Evolutionary conservation across 139 green algal genomes (phyloP).

Genomic region (Yamagishiella unicocca): DNA sequence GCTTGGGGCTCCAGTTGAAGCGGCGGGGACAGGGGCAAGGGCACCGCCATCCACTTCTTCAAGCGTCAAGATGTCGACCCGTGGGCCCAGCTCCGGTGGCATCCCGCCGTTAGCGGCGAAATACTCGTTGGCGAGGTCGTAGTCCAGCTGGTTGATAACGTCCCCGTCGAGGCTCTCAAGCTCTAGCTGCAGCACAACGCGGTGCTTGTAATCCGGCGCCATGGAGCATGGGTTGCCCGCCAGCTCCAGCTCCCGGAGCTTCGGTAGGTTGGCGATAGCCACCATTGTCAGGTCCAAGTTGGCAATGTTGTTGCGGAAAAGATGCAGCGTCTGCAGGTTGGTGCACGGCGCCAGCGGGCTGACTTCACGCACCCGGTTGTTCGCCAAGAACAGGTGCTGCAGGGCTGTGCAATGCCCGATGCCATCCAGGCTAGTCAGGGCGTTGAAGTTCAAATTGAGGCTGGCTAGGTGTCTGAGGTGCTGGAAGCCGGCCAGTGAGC

Average conservation of each 20-base stretch:
- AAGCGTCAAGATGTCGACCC: constrained; percentile 39
- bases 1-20: neutral
- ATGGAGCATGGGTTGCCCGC: constrained; percentile 45
- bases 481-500: constrained; percentile 40
- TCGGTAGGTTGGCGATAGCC: constrained; percentile 17
- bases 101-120: constrained; percentile 35
- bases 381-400: constrained; percentile 53
- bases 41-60: constrained; percentile 17
- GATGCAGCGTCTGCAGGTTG: constrained; percentile 28
- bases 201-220: constrained; percentile 46
- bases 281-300: constrained; percentile 35
- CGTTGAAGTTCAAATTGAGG: constrained; percentile 61
- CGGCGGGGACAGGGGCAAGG: neutral
- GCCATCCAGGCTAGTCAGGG: constrained; percentile 51
- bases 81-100: constrained; percentile 7
- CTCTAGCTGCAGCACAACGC: constrained; percentile 41
- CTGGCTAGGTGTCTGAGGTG: constrained; percentile 43
- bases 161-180: constrained; percentile 50
- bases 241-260: constrained; percentile 52
- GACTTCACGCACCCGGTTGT: constrained; percentile 50
- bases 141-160: constrained; percentile 38
- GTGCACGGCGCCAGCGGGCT: constrained; percentile 20
- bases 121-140: constrained; percentile 48
- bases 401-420: constrained; percentile 41
- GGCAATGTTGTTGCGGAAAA: constrained; percentile 52